Base-by-base conservation (phyloP, 2,329 filamentous ascomycete genomes). In the Achaetomium macrosporum region DNA sequence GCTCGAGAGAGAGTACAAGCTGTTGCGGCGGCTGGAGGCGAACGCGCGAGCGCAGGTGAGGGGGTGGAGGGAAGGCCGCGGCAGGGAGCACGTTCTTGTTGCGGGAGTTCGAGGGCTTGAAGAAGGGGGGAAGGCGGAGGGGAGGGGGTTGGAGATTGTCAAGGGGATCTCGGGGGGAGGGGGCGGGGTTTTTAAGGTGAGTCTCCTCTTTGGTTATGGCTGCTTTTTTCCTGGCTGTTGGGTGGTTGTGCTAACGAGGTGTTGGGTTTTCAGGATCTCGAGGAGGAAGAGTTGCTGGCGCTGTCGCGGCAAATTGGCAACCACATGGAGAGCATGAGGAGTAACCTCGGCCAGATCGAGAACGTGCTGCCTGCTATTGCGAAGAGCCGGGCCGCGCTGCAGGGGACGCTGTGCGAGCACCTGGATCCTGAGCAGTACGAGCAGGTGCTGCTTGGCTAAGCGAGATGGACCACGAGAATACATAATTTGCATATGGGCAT, bases 291-390 rank as follows among this genome's bases (percentile, higher is more conserved):
- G 42, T 61, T 81, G 15, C 59, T 71, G n/a, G 64, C 65, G 2
- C 61, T 80, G 3, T 73, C 72, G 0, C 64, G 70, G 15, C 77
- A 81, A 62, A 70, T 83, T 16, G 68, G 70, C 11, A 78, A 65
- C 48, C 79, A 83, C 57, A 76, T 81, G 67, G 77, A 82, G 55
- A 82, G 76, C 59, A 76, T 83, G 62, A 70, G 68, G 50, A 68
- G 68, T 41, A 83, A 83, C 60, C 67, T 82, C 37, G 67, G 72
- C 52, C 79, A 81, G 65, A 73, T 79, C 13, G 74, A 76, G 1
- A 76, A 74, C 7, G 69, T 83, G 4, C 60, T 74, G 6, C 75
- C 76, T 1, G 73, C 76, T 33, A 73, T 83, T 15, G 65, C 60
- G 16, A 72, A 68, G 51, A 78, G 72, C 58, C 71, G 69, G 46